Evolutionary conservation across 1,284 basidiomycete species (phyloP).

Genomic region (Puccinia brachypodii): DNA sequence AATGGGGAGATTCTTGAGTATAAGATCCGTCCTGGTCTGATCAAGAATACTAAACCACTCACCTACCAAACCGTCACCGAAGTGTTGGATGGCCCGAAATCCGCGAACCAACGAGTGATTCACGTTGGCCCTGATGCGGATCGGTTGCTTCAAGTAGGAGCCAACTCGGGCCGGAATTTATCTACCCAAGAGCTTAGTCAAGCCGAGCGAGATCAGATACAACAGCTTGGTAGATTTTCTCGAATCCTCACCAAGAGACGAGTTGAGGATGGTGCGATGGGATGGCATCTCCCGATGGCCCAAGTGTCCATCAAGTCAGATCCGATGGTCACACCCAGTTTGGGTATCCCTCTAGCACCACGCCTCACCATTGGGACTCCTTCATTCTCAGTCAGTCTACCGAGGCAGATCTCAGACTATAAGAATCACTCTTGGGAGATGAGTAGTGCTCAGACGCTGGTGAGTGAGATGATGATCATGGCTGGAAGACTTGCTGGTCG

Average conservation of each 20-base stretch:
- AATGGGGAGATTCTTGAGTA: constrained; percentile 71
- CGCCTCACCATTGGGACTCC: constrained; percentile 20
- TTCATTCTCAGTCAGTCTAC: constrained; percentile 26
- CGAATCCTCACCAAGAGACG: constrained; percentile 31
- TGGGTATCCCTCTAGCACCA: constrained; percentile 4
- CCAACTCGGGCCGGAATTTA: neutral
- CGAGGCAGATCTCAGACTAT: constrained; percentile 59
- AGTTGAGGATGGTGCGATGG: constrained; percentile 45
- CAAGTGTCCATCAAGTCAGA: constrained; percentile 59
- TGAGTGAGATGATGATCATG: constrained; percentile 81
- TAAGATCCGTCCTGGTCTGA: constrained; percentile 68
- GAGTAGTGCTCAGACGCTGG: constrained; percentile 59
- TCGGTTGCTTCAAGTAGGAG: neutral
- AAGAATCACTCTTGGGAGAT: constrained; percentile 55
- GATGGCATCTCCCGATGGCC: constrained; percentile 63
- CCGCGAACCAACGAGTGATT: constrained; percentile 48
- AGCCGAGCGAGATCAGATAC: constrained; percentile 25
- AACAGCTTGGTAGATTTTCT: constrained; percentile 16
- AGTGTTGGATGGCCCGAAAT: constrained; percentile 60
- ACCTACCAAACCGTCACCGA: constrained; percentile 72
- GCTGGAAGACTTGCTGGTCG: constrained; percentile 75
- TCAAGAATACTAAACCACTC: constrained; percentile 69
- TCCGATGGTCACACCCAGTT: constrained; percentile 25
- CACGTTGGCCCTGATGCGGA: constrained; percentile 53
- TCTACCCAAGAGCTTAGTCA: constrained; percentile 15